phyloP scores from a whole-genome alignment of 2,329 filamentous ascomycete genomes.

The Colletotrichum australisinense region DNA sequence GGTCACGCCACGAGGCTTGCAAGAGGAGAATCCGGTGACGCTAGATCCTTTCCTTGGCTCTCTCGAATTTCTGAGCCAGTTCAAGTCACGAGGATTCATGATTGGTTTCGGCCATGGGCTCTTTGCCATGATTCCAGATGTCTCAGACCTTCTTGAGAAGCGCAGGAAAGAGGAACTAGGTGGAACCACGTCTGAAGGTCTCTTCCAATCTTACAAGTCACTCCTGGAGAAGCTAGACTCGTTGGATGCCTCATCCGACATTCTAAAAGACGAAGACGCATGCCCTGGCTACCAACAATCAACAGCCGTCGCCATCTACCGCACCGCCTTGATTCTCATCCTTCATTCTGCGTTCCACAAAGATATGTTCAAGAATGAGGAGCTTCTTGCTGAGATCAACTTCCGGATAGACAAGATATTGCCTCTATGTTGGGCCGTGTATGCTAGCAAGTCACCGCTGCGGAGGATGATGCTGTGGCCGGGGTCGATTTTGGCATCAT shows the following conservation, averaged over 20 bases:
- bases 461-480: slow-evolving; percentile 13
- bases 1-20: background rate
- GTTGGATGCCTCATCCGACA: background rate
- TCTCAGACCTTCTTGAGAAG: background rate
- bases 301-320: background rate
- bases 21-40: background rate
- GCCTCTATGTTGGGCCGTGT: background rate
- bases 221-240: background rate
- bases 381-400: background rate
- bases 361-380: background rate
- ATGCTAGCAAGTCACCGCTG: background rate
- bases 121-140: background rate
- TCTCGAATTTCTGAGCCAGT: background rate
- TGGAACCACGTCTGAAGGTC: background rate
- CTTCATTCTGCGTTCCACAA: background rate
- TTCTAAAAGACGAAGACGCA: background rate
- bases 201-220: background rate
- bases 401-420: background rate
- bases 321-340: background rate
- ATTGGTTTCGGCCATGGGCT: background rate
- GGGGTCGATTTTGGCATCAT: slow-evolving; percentile 1
- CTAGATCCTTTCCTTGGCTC: background rate
- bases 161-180: background rate
- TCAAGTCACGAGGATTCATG: background rate
- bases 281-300: background rate